Percentiles rank a stretch among this genome's conserved stretches.
phyloP scores from a whole-genome alignment of 169 alveolate species.

The Neospora caninum region DNA sequence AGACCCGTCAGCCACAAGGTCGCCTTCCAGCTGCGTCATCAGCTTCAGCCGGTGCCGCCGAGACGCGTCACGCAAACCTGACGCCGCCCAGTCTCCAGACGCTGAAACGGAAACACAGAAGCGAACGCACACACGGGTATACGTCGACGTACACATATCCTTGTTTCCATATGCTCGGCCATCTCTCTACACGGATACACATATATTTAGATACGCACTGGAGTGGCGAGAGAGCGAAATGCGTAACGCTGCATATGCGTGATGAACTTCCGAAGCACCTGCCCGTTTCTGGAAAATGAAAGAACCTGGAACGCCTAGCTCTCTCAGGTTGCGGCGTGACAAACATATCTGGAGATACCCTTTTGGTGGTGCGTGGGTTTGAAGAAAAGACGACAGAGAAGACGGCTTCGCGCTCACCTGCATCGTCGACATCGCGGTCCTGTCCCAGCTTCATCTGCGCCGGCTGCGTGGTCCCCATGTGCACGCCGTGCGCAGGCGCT shows the following conservation, averaged over 20 bases:
- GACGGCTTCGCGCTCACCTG: not conserved
- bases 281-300: no score
- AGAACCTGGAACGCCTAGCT: no score
- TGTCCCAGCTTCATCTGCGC: not conserved
- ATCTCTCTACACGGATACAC: no score
- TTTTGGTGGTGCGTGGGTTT: not conserved
- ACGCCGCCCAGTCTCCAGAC: not conserved
- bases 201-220: no score
- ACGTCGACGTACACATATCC: not conserved
- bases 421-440: not conserved
- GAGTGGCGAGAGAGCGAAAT: no score
- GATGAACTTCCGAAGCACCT: no score
- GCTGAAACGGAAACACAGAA: not conserved
- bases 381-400: not conserved
- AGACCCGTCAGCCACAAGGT: not conserved
- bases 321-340: no score
- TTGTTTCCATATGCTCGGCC: no score
- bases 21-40: not conserved
- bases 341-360: no score
- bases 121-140: not conserved
- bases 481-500: slow-evolving; percentile 8
- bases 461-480: slow-evolving; percentile 11
- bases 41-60: slow-evolving; percentile 7
- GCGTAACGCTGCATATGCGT: no score
- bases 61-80: not conserved